Conservation (phyloP, 192 early-diverging fungal genomes). For the Obelidium mucronatum region DNA sequence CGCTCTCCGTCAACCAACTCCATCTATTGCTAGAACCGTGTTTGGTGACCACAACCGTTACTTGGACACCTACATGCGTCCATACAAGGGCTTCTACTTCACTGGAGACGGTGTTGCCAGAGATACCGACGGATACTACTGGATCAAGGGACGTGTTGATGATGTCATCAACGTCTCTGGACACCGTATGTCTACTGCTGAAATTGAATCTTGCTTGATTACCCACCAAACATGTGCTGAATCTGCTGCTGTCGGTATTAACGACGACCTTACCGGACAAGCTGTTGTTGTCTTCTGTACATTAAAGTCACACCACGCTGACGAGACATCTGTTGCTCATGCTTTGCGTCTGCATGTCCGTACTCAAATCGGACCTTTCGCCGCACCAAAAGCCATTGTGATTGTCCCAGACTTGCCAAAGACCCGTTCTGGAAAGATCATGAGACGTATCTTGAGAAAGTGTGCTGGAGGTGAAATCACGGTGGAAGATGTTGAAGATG, state of each 20-base stretch:
- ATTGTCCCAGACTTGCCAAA: constrained; percentile 91
- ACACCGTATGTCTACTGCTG: constrained; percentile 92
- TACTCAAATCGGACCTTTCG: constrained; percentile 92
- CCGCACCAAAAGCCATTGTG: constrained; percentile 86
- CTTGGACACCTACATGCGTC: constrained; percentile 91
- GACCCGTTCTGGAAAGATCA: constrained; percentile 96
- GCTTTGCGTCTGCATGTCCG: constrained; percentile 82
- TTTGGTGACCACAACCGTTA: constrained; percentile 91
- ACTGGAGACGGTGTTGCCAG: constrained; percentile 92
- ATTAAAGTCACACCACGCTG: constrained; percentile 69
- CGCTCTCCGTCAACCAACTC: constrained; percentile 86
- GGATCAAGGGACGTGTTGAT: constrained; percentile 91
- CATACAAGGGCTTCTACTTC: constrained; percentile 94
- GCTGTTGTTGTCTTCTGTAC: constrained; percentile 87
- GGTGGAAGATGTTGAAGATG: constrained; percentile 44
- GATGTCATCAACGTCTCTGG: constrained; percentile 96
- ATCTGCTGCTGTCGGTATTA: constrained; percentile 87
- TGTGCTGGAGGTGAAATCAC: constrained; percentile 82
- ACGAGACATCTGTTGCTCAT: constrained; percentile 56
- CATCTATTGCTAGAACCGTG: constrained; percentile 90
- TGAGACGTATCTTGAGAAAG: constrained; percentile 95
- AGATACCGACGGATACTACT: constrained; percentile 95
- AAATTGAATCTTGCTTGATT: constrained; percentile 92
- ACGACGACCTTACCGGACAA: constrained; percentile 91
- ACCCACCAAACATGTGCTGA: constrained; percentile 81